Evolutionary conservation across 495 filamentous ascomycete genomes (phyloP), one percentile per base, ranked within the genome.

Genomic region (Penicillium paradoxum): DNA sequence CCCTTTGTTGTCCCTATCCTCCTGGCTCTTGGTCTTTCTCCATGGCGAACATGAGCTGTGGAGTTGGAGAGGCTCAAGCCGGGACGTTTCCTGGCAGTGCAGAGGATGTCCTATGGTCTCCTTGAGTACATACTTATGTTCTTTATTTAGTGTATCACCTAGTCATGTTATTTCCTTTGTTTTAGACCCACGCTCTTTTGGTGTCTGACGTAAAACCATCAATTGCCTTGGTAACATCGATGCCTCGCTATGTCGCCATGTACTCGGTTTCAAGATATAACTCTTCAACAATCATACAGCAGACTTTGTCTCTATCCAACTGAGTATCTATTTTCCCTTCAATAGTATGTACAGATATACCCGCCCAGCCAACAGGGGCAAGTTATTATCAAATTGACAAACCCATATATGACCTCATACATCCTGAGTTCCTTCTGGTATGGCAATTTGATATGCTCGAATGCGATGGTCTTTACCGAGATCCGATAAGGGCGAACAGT

Each of bases 401-500:
- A 17, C 10, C 48, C 29, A 40, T 8, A 10, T 7, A 39, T 52
- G 39, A 46, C 8, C n/a, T 10, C n/a, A 34, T 6, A 27, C 8
- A 14, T 19, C 21, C 6, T 36, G 15, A 10, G 34, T 19, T 11
- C 33, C 11, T 22, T 17, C n/a, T 48, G 46, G 15, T 14, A 39
- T 13, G 22, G 24, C 32, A 36, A 39, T 29, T 38, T 27, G 18
- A 22, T 37, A 41, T 40, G 39, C 30, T 51, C 19, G 2, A 42
- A 51, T 11, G 18, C 15, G 14, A 30, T 6, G 18, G 6, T 30
- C n/a, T 27, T 73, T 65, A 82, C 50, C 63, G 62, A 39, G 73
- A 70, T 54, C 79, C 77, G 44, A 88, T 53, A 17, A 91, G 39
- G 15, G 83, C 64, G 44, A 84, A 68, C n/a, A 90, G 42, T 30